Evolutionary conservation across 331 rosid species (phyloP).

Genomic region (Malus hybrid): DNA sequence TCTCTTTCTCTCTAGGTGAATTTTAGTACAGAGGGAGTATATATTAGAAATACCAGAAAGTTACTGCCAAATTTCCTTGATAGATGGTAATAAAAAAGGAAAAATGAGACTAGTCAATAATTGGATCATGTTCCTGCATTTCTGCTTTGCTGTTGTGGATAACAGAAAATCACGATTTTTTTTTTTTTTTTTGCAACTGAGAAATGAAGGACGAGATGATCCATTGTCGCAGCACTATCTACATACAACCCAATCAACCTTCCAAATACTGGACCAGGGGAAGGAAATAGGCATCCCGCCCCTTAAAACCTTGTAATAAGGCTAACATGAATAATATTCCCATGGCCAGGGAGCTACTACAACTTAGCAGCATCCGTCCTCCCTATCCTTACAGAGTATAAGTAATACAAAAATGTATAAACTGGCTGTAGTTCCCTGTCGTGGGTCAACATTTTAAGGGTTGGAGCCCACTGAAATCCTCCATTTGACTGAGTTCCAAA

Average conservation of each 20-base stretch:
- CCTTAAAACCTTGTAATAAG: neutral
- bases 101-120: neutral
- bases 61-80: neutral
- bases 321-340: neutral
- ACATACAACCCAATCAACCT: neutral
- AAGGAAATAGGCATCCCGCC: neutral
- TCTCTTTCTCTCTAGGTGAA: neutral
- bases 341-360: neutral
- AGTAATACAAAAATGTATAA: neutral
- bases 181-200: neutral
- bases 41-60: neutral
- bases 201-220: neutral
- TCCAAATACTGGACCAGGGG: neutral
- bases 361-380: neutral
- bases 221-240: neutral
- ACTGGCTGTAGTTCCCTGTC: neutral
- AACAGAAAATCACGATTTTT: neutral
- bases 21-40: neutral
- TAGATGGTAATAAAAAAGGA: neutral
- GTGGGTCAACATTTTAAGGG: neutral
- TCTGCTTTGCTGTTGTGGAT: neutral
- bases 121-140: neutral
- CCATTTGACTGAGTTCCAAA: neutral
- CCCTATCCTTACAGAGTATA: neutral
- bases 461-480: neutral